Percentiles rank a stretch among this genome's conserved stretches.
phyloP scores from a whole-genome alignment of 2,329 filamentous ascomycete genomes.

The Stemphylium lycopersici region DNA sequence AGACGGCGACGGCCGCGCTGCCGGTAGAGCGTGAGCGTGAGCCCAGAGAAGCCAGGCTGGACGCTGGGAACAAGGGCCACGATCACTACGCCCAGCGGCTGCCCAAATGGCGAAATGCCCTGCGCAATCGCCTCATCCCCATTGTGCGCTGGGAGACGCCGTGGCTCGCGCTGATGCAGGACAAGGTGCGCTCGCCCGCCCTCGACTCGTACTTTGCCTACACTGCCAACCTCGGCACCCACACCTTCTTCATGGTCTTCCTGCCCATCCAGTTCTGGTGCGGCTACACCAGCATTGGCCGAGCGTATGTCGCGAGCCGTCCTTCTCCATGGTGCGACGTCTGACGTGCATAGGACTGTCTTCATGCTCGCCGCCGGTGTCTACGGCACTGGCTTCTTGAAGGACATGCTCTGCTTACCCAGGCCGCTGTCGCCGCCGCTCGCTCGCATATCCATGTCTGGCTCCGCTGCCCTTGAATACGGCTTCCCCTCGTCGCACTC shows the following conservation, averaged over 20 bases:
- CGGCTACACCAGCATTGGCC: slow-evolving; percentile 81
- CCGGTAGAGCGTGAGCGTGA: neutral
- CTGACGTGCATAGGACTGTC: slow-evolving; percentile 44
- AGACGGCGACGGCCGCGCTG: neutral
- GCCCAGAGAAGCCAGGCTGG: slow-evolving; percentile 45
- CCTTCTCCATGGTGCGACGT: slow-evolving; percentile 9
- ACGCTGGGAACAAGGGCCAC: slow-evolving; percentile 80
- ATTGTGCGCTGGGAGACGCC: slow-evolving; percentile 94
- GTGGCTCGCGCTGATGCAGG: slow-evolving; percentile 86
- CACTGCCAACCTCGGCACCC: slow-evolving; percentile 93
- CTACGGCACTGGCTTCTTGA: slow-evolving; percentile 81
- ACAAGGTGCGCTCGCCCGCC: slow-evolving; percentile 76
- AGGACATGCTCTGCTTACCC: slow-evolving; percentile 91
- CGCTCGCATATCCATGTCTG: slow-evolving; percentile 95
- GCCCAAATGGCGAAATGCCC: slow-evolving; percentile 83
- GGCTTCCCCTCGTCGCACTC: slow-evolving; percentile 97
- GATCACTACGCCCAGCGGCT: slow-evolving; percentile 79
- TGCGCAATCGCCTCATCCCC: slow-evolving; percentile 82
- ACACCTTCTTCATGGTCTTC: slow-evolving; percentile 98
- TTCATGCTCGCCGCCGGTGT: slow-evolving; percentile 72
- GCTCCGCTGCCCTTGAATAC: slow-evolving; percentile 92
- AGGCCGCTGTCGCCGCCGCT: slow-evolving; percentile 90
- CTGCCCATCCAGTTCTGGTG: slow-evolving; percentile 97
- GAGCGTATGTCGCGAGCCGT: slow-evolving; percentile 69
- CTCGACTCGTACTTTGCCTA: slow-evolving; percentile 97